Percentiles rank a stretch among this genome's conserved stretches.
These are phyloP conservation scores for Aphanomyces astaci DNA, from an alignment of 352 stramenopile genomes.

Conservation along the genomic window DNA sequence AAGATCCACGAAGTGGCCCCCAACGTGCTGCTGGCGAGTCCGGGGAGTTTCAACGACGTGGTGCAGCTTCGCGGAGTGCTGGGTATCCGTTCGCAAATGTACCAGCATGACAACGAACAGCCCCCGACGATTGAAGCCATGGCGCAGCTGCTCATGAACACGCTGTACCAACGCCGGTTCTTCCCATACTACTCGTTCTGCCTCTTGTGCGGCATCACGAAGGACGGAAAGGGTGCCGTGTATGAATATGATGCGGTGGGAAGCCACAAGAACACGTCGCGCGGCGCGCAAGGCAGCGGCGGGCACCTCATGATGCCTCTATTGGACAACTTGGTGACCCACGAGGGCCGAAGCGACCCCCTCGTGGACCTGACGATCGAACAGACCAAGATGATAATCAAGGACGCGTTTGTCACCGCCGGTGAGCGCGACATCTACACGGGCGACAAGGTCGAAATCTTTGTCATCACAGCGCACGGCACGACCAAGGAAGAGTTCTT, in stretches of 20 bases:
- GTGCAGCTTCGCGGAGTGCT: conserved; percentile 77
- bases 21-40: conserved; percentile 62
- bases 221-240: conserved; percentile 92
- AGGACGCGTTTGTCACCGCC: conserved; percentile 97
- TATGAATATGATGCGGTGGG: conserved; percentile 99
- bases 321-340: conserved; percentile 95
- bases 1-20: conserved; percentile 80
- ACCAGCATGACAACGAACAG: conserved; percentile 94
- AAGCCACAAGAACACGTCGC: conserved; percentile 71
- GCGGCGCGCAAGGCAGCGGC: conserved; percentile 81
- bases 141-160: conserved; percentile 96
- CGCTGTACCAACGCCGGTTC: conserved; percentile 96
- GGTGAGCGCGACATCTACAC: conserved; percentile 99
- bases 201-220: conserved; percentile 94
- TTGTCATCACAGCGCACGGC: conserved; percentile 92
- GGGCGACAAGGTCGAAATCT: conserved; percentile 96
- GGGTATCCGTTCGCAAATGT: conserved; percentile 77
- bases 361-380: conserved; percentile 86
- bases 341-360: conserved; percentile 85
- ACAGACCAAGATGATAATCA: conserved; percentile 97
- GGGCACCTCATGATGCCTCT: conserved; percentile 98
- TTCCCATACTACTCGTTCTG: conserved; percentile 99
- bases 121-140: conserved; percentile 88
- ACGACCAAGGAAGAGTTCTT: conserved; percentile 88
- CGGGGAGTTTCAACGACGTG: conserved; percentile 80